These are phyloP conservation scores for Oryza brachyantha DNA, from an alignment of 176 grass and related monocot genomes.

Conservation along the genomic window DNA sequence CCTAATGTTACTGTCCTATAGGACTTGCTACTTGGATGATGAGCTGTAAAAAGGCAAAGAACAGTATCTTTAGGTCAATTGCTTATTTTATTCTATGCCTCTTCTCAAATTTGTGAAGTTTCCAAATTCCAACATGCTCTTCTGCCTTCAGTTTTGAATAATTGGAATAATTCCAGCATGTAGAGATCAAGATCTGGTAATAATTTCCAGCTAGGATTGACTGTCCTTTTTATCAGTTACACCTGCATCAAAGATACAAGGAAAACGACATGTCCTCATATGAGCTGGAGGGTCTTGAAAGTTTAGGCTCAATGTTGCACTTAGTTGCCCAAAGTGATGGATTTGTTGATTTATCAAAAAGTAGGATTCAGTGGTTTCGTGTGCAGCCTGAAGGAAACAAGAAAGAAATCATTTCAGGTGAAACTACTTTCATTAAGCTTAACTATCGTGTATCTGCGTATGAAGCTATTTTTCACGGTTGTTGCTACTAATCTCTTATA, in stretches of 20 bases:
- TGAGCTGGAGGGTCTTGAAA: conserved; percentile 66
- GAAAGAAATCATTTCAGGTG: conserved; percentile 77
- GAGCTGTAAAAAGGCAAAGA: background rate
- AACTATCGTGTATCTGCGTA: background rate
- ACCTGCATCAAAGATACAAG: conserved; percentile 25
- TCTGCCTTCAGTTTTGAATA: too few species aligned
- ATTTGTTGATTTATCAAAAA: conserved; percentile 35
- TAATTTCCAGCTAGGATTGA: background rate
- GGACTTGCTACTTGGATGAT: background rate
- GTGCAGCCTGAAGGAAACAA: conserved; percentile 52
- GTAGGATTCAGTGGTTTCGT: conserved; percentile 71
- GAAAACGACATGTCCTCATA: conserved; percentile 30
- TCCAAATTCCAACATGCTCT: background rate
- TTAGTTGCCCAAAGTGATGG: conserved; percentile 36
- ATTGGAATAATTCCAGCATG: background rate
- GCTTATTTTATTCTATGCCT: background rate
- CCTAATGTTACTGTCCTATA: background rate
- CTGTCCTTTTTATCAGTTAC: conserved; percentile 47
- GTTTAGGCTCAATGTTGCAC: conserved; percentile 57
- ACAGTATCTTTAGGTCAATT: background rate
- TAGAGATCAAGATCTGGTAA: background rate
- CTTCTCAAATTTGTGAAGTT: background rate
- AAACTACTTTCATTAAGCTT: conserved; percentile 22
- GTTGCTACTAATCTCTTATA: conserved; percentile 25
- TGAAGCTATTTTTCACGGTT: background rate